Evolutionary conservation across 306 rosid genomes (phyloP).

Genomic region (Cucumis sativus): DNA sequence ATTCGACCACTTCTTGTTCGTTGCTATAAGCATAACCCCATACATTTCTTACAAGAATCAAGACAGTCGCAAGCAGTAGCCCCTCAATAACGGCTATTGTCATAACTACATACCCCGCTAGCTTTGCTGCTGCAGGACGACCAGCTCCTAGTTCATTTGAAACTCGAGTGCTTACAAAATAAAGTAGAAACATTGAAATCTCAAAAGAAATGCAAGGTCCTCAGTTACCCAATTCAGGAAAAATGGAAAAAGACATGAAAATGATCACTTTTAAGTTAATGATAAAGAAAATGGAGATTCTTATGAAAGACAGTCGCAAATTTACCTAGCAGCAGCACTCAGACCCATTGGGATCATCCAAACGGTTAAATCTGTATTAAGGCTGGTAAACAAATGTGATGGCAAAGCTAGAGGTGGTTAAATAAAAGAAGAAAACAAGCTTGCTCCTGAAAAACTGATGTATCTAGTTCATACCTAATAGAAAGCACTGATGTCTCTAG

Average conservation of each 20-base stretch:
- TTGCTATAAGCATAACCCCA: slow-evolving; percentile 65
- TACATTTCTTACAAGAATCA: slow-evolving; percentile 40
- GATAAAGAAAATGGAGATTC: not conserved
- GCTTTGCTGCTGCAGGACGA: slow-evolving; percentile 35
- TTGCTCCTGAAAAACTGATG: not conserved
- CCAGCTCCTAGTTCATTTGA: slow-evolving; percentile 79
- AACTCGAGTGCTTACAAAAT: slow-evolving; percentile 38
- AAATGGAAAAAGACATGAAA: not conserved
- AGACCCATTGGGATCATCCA: slow-evolving; percentile 78
- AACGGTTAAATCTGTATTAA: slow-evolving; percentile 41
- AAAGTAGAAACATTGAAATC: not conserved
- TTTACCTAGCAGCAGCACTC: slow-evolving; percentile 62
- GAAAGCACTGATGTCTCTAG: slow-evolving; percentile 62
- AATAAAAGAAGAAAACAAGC: not conserved
- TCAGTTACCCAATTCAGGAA: not conserved
- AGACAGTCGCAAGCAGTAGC: slow-evolving; percentile 19
- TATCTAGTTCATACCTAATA: slow-evolving; percentile 25
- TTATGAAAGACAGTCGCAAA: not conserved
- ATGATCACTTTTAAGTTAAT: not conserved
- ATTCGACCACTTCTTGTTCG: slow-evolving; percentile 40
- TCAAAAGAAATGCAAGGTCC: not conserved
- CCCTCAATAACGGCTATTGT: slow-evolving; percentile 40
- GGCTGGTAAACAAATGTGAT: slow-evolving; percentile 21
- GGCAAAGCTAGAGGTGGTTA: not conserved
- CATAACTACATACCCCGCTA: slow-evolving; percentile 39